Conservation (phyloP, 2,329 filamentous ascomycete species). For the Aspergillus uvarum region DNA sequence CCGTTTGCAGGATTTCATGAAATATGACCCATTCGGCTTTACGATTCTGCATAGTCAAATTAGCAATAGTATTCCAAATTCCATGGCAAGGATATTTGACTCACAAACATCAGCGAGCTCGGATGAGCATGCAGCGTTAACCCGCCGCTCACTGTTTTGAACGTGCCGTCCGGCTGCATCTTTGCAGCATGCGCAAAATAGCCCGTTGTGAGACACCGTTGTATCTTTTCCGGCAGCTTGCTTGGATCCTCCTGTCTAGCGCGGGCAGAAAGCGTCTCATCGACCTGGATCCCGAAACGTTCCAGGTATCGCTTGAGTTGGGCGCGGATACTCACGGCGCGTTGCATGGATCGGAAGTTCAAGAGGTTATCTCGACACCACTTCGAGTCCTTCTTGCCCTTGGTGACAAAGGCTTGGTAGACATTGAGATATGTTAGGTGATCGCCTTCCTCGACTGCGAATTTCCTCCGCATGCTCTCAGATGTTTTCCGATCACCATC, state of each 20-base stretch:
- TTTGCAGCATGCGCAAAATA: slow-evolving; percentile 92
- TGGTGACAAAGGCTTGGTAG: slow-evolving; percentile 84
- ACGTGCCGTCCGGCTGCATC: slow-evolving; percentile 92
- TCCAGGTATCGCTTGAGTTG: slow-evolving; percentile 87
- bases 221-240: slow-evolving; percentile 69
- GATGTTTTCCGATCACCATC: slow-evolving; percentile 73
- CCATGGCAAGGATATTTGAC: slow-evolving; percentile 27
- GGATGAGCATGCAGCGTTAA: slow-evolving; percentile 83
- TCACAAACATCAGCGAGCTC: slow-evolving; percentile 82
- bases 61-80: slow-evolving; percentile 1
- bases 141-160: slow-evolving; percentile 78
- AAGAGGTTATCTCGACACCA: slow-evolving; percentile 87
- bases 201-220: slow-evolving; percentile 80
- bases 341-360: slow-evolving; percentile 79
- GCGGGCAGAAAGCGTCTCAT: slow-evolving; percentile 54
- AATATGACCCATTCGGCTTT: slow-evolving; percentile 98
- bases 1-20: slow-evolving; percentile 87
- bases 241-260: slow-evolving; percentile 33
- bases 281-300: slow-evolving; percentile 71
- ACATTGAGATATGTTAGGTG: slow-evolving; percentile 90
- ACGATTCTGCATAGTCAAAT: slow-evolving; percentile 59
- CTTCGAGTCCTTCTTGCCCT: slow-evolving; percentile 75
- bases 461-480: slow-evolving; percentile 74
- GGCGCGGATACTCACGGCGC: slow-evolving; percentile 79
- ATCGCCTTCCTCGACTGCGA: slow-evolving; percentile 90